Evolutionary conservation across 2,329 filamentous ascomycete species (phyloP), one percentile per base, ranked within the genome.

Genomic region (Aspergillus neoniger): DNA sequence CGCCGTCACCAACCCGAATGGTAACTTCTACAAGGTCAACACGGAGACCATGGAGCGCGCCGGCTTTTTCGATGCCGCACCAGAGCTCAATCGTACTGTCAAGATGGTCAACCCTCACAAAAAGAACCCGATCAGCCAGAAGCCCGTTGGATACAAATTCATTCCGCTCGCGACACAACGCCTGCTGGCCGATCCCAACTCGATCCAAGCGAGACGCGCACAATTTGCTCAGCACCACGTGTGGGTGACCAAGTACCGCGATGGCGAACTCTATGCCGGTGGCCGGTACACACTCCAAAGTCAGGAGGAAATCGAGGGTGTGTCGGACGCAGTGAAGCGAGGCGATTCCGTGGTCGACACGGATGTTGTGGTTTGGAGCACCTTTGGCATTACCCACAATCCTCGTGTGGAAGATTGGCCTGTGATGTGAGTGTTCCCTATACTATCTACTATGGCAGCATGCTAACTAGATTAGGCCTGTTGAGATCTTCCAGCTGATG

Each of bases 111-210:
- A 86, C 59, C 77, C 81, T 0, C 69, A 77, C 38, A 77, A 81
- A 41, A 76, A 67, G 30, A 88, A 87, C 69, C 77, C 81, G 0
- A 73, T 86, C 60, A 86, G 84, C 62, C 77, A 78, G 21, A 79
- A 80, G 6, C 76, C 81, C 0, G 81, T 86, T 2, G 82, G 77
- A 0, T 87, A 86, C 71, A 87, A 86, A 65, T 80, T 88, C 61
- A 77, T 79, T 55, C 79, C 81, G 0, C 78, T 83, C 6, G 80
- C 83, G 1, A 87, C 85, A 64, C 85, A 88, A 68, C 80, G 81
- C 47, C 78, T 87, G 25, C 74, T 88, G 12, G 83, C 85, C 0
- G 80, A 86, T 62, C 72, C 80, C 4, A 75, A 80, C 6, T 82
- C 79, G n/a, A 82, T 80, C 68, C 81, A 85, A 62, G 76, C 76